Percentiles rank a stretch among this genome's conserved stretches.
Conservation (phyloP, 257 asterid genomes). For the Fraxinus anomala region DNA sequence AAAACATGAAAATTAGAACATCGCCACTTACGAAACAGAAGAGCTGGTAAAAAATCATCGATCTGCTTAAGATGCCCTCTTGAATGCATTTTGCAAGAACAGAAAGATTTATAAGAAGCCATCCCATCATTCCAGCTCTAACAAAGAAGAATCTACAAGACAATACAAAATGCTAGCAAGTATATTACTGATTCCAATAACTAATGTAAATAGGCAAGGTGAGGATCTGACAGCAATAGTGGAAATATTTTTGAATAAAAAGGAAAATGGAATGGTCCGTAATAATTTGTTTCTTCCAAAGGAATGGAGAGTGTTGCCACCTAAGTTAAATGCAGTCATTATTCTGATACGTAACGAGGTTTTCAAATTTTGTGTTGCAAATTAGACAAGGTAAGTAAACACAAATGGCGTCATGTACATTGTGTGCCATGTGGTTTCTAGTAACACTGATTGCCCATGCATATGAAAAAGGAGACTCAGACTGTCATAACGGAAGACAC, state of each 20-base stretch:
- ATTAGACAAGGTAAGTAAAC: conserved; percentile 7
- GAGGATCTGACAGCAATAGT: neutral
- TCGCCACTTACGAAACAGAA: conserved; percentile 66
- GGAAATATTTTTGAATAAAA: neutral
- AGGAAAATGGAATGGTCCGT: neutral
- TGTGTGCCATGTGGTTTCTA: neutral
- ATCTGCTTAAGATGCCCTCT: conserved; percentile 58
- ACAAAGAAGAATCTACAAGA: conserved; percentile 84
- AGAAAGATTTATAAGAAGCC: conserved; percentile 96
- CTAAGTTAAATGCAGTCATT: conserved; percentile 11
- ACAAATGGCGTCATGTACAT: conserved; percentile 7
- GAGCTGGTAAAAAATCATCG: conserved; percentile 88
- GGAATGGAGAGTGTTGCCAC: neutral
- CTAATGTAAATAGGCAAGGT: conserved; percentile 19
- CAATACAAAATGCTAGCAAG: conserved; percentile 24
- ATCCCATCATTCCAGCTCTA: conserved; percentile 99
- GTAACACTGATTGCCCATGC: neutral
- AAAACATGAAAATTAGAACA: conserved; percentile 10
- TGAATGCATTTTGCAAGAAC: conserved; percentile 75
- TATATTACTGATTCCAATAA: conserved; percentile 3
- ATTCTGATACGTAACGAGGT: neutral
- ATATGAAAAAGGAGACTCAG: conserved; percentile 2
- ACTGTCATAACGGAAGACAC: conserved; percentile 14
- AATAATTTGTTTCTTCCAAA: neutral
- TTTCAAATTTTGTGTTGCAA: conserved; percentile 12